Evolutionary conservation across 2,329 filamentous ascomycete genomes (phyloP).

Genomic region (Aspergillus calidoustus): DNA sequence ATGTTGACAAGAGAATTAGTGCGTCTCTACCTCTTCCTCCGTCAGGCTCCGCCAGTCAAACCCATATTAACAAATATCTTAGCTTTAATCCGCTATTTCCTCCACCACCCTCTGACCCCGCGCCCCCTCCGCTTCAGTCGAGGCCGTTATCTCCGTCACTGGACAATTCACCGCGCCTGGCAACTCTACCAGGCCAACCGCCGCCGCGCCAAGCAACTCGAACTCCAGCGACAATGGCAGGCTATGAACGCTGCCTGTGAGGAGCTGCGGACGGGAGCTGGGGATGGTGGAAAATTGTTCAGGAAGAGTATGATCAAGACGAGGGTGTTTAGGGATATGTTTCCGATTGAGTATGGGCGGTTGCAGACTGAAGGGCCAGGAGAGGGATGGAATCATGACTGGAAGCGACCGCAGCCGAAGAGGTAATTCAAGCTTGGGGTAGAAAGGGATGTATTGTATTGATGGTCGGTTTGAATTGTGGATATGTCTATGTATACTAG

Average conservation of each 20-base stretch:
- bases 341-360: conserved; percentile 86
- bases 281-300: conserved; percentile 68
- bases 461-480: conserved; percentile 9
- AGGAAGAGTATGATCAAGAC: conserved; percentile 89
- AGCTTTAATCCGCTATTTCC: conserved; percentile 72
- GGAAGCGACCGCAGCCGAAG: conserved; percentile 66
- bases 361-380: conserved; percentile 79
- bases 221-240: conserved; percentile 79
- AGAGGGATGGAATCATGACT: conserved; percentile 90
- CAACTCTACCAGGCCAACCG: conserved; percentile 75
- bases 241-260: conserved; percentile 86
- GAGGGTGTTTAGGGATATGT: conserved; percentile 72
- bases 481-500: background rate
- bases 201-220: conserved; percentile 66
- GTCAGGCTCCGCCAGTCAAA: background rate
- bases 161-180: conserved; percentile 99
- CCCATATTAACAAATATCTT: conserved; percentile 18
- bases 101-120: conserved; percentile 69
- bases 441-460: conserved; percentile 8
- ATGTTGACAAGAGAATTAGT: conserved; percentile 51
- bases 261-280: conserved; percentile 65
- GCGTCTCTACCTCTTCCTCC: conserved; percentile 23
- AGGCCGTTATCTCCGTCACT: conserved; percentile 86
- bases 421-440: background rate
- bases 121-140: conserved; percentile 87